These are phyloP conservation scores for Coprinopsis sp. DNA, from an alignment of 768 basidiomycete genomes.

Conservation along the genomic window DNA sequence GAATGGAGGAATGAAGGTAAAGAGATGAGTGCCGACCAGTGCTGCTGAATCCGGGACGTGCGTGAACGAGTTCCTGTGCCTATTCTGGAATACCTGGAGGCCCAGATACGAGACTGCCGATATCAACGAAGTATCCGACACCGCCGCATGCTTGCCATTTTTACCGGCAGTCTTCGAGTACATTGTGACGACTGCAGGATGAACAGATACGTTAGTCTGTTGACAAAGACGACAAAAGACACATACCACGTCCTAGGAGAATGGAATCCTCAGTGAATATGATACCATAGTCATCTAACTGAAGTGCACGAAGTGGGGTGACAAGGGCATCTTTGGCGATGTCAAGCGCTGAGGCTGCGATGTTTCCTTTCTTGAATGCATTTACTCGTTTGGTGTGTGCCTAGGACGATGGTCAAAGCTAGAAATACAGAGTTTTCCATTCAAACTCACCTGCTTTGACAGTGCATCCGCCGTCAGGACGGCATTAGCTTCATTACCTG, in stretches of 20 bases:
- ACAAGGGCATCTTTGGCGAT: slow-evolving; percentile 5
- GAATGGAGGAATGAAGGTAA: no score
- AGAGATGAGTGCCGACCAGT: no score
- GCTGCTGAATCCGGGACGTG: no score
- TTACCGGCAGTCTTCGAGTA: slow-evolving; percentile 25
- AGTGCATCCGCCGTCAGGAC: slow-evolving; percentile 6
- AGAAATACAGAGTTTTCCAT: neutral
- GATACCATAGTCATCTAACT: slow-evolving; percentile 14
- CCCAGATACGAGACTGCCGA: slow-evolving; percentile 20
- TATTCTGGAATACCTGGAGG: no score
- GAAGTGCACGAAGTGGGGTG: slow-evolving; percentile 7
- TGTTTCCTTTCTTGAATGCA: neutral
- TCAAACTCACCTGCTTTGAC: slow-evolving; percentile 11
- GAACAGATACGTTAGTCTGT: no score
- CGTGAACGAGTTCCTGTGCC: no score
- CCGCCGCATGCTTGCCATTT: slow-evolving; percentile 19
- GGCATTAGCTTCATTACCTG: slow-evolving; percentile 16
- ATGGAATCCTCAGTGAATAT: slow-evolving; percentile 1
- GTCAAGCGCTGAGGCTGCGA: neutral
- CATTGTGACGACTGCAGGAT: slow-evolving; percentile 13
- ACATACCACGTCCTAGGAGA: slow-evolving; percentile 2
- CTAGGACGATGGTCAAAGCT: neutral
- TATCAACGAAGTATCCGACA: slow-evolving; percentile 17
- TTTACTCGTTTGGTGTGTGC: slow-evolving; percentile 4
- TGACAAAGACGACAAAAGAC: slow-evolving; percentile 8